Evolutionary conservation across 2,329 filamentous ascomycete genomes (phyloP).

Genomic region (Erysiphe pisi): DNA sequence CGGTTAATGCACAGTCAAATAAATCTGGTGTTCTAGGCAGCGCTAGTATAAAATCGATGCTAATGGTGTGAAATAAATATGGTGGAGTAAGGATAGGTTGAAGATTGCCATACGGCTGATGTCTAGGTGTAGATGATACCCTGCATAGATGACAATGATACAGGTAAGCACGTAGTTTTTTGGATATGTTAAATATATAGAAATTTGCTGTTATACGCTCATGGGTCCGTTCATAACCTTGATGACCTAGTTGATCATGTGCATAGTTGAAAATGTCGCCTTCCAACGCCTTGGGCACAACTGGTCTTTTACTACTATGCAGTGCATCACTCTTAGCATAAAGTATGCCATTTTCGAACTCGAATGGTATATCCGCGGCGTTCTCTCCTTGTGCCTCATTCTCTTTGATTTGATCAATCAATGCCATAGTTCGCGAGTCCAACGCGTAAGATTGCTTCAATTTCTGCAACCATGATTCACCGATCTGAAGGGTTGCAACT

Average conservation of each 20-base stretch:
- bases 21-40: background rate
- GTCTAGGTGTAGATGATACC: background rate
- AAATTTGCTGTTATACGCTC: background rate
- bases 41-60: slow-evolving; percentile 6
- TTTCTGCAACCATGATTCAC: background rate
- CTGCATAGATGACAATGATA: background rate
- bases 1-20: background rate
- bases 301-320: background rate
- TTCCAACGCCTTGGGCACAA: background rate
- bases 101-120: background rate
- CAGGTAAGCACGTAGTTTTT: background rate
- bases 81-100: slow-evolving; percentile 12
- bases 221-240: background rate
- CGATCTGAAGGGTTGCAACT: background rate
- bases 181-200: background rate
- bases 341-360: background rate
- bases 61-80: background rate
- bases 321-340: background rate
- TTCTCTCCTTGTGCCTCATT: slow-evolving; percentile 18
- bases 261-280: background rate
- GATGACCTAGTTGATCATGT: background rate
- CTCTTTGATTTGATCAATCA: background rate
- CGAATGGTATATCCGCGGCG: background rate
- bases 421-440: background rate
- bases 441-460: background rate